Conservation (phyloP, 768 basidiomycete genomes). For the Stropharia rugosoannulata region DNA sequence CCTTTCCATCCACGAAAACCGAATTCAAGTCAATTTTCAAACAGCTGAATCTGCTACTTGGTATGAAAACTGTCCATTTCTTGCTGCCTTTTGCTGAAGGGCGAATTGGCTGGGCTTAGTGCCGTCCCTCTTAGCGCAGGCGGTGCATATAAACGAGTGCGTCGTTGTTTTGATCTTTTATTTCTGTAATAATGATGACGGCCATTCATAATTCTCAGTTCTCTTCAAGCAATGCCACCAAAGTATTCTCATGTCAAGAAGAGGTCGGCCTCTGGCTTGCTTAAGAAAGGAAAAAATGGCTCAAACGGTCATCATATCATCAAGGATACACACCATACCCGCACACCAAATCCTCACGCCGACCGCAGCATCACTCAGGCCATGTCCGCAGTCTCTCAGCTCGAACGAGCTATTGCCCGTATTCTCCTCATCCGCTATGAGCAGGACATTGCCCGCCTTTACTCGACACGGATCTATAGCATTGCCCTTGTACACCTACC, state of each 20-base stretch:
- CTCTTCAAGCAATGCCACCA: constrained; percentile 48
- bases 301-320: constrained; percentile 29
- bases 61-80: too few species aligned
- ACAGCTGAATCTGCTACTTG: too few species aligned
- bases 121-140: too few species aligned
- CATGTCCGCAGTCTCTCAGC: constrained; percentile 59
- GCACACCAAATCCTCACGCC: constrained; percentile 39
- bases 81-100: too few species aligned
- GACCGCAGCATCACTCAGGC: constrained; percentile 57
- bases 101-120: too few species aligned
- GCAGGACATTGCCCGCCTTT: constrained; percentile 73
- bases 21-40: too few species aligned
- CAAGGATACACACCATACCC: constrained; percentile 29
- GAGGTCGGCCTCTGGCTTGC: constrained; percentile 44
- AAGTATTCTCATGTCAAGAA: constrained; percentile 81
- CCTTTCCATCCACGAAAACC: too few species aligned
- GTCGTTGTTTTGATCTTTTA: too few species aligned
- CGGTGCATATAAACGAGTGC: too few species aligned
- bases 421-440: constrained; percentile 70
- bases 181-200: too few species aligned
- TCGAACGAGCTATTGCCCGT: constrained; percentile 68
- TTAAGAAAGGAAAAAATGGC: constrained; percentile 42
- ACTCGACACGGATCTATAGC: constrained; percentile 66
- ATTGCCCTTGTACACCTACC: constrained; percentile 67
- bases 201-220: neutral